Evolutionary conservation across 371 early-diverging fungal species (phyloP), one percentile per base, ranked within the genome.

Genomic region (Mortierella sp.): DNA sequence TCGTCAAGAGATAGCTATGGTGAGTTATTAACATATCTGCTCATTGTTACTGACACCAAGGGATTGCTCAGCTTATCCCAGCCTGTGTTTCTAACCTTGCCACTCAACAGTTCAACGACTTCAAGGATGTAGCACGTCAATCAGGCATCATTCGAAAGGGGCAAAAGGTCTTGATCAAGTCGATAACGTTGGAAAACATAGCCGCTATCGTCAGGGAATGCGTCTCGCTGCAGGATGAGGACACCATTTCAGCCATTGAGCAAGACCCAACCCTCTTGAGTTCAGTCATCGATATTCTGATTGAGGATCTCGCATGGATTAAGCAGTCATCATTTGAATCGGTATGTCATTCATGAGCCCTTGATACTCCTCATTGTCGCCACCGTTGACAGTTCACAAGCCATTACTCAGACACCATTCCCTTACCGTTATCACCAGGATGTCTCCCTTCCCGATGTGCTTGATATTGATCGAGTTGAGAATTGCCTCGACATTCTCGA

Each of bases 261-360:
- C 59, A 56, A 17, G 55, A 52, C 24, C 53, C 67, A 10, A 17
- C 37, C 6, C 57, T 76, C 31, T 21, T 68, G 37, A 31, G 16
- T 16, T 17, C 54, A 1, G 19, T 68, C 29, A 24, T 76, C 25
- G 58, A 61, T 0, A 43, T 68, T 6, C 45, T 76, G 22, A 50
- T 65, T 0, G 61, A 68, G 3, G 77, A 69, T 10, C 60, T 76
- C 4, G 69, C 66, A 3, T 76, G 77, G 77, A 68, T 76, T 16
- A 76, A 65, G 45, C 45, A 57, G 4, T 58, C 66, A 39, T 64
- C 65, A 2, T 54, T 49, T 9, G 56, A 61, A 10, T 55, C 69
- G 17, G 73, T 66, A 65, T 37, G 63, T 44, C 50, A 19, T 16
- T n/a, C 3, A 16, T 17, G 12, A 21, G n/a, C 7, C 21, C 40